A percentile compares a stretch with the other conserved stretches of the same genome.
These are phyloP conservation scores for Sporisorium exsertum DNA, from an alignment of 1,284 basidiomycete genomes.

Conservation along the genomic window DNA sequence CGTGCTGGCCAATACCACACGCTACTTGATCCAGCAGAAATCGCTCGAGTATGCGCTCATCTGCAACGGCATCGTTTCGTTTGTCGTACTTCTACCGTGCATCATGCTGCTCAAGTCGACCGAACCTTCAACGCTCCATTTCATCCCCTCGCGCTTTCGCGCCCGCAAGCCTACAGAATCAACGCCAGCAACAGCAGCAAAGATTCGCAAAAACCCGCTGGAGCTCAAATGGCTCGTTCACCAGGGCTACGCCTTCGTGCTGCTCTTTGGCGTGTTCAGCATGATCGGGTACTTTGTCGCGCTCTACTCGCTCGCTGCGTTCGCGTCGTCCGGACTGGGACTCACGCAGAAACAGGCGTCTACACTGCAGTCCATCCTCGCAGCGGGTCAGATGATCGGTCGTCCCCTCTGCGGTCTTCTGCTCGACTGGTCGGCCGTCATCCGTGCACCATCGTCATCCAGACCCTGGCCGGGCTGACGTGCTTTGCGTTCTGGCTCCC, in stretches of 20 bases:
- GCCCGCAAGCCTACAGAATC: neutral
- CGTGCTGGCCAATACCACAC: slow-evolving; percentile 41
- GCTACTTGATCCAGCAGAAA: slow-evolving; percentile 44
- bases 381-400: slow-evolving; percentile 71
- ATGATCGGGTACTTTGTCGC: slow-evolving; percentile 71
- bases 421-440: slow-evolving; percentile 70
- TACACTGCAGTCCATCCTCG: slow-evolving; percentile 70
- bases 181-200: slow-evolving; percentile 40
- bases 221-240: slow-evolving; percentile 62
- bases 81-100: slow-evolving; percentile 68
- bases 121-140: slow-evolving; percentile 18
- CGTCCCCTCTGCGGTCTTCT: slow-evolving; percentile 70
- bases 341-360: slow-evolving; percentile 71
- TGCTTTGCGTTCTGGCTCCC: slow-evolving; percentile 71
- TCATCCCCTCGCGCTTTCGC: slow-evolving; percentile 16
- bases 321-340: slow-evolving; percentile 70
- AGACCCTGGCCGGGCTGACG: slow-evolving; percentile 69
- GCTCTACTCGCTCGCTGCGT: slow-evolving; percentile 71
- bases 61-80: slow-evolving; percentile 67
- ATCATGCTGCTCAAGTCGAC: slow-evolving; percentile 67
- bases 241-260: slow-evolving; percentile 64
- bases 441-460: slow-evolving; percentile 70
- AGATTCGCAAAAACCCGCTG: slow-evolving; percentile 53
- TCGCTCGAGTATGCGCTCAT: slow-evolving; percentile 51
- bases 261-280: slow-evolving; percentile 57